A percentile compares a stretch with the other conserved stretches of the same genome.
These are phyloP conservation scores for Musa troglodytarum DNA, from an alignment of 176 grass and related monocot genomes.

Conservation along the genomic window DNA sequence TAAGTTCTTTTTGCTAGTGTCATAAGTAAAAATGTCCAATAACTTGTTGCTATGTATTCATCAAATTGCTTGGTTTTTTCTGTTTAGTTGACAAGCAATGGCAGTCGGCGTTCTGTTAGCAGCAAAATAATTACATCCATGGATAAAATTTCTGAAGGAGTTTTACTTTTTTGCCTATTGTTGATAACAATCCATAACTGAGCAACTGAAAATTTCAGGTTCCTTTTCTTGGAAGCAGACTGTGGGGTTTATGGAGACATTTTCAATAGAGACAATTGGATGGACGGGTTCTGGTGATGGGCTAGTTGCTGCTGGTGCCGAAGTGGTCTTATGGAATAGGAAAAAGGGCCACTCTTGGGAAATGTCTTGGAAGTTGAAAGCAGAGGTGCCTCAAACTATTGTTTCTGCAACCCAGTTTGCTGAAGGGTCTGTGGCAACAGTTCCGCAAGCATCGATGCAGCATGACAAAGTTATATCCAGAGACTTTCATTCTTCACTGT, in stretches of 20 bases:
- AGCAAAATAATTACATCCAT: neutral
- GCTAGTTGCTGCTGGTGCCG: conserved; percentile 44
- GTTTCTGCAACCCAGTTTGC: conserved; percentile 50
- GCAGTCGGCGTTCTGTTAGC: neutral
- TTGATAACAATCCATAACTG: conserved; percentile 4
- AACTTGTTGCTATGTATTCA: too few species aligned
- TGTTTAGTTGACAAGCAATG: neutral
- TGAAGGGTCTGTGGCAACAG: conserved; percentile 53
- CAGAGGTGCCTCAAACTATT: conserved; percentile 51
- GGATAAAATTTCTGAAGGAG: neutral
- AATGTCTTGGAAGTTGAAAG: conserved; percentile 52
- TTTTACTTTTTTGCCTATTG: neutral
- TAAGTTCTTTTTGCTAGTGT: too few species aligned
- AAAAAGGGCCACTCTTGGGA: conserved; percentile 46
- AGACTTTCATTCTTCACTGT: neutral
- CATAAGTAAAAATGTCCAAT: too few species aligned
- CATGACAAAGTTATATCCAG: neutral
- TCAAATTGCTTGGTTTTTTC: neutral
- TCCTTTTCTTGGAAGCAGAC: conserved; percentile 64
- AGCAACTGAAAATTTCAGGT: conserved; percentile 34
- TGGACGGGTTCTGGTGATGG: conserved; percentile 67
- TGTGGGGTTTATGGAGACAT: conserved; percentile 45
- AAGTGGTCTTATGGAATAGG: conserved; percentile 59
- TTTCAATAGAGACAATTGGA: conserved; percentile 30
- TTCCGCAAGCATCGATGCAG: conserved; percentile 21